Percentiles rank a stretch among this genome's conserved stretches.
Evolutionary conservation across 148 eudicot species (phyloP).

Genomic region (Beta vulgaris): DNA sequence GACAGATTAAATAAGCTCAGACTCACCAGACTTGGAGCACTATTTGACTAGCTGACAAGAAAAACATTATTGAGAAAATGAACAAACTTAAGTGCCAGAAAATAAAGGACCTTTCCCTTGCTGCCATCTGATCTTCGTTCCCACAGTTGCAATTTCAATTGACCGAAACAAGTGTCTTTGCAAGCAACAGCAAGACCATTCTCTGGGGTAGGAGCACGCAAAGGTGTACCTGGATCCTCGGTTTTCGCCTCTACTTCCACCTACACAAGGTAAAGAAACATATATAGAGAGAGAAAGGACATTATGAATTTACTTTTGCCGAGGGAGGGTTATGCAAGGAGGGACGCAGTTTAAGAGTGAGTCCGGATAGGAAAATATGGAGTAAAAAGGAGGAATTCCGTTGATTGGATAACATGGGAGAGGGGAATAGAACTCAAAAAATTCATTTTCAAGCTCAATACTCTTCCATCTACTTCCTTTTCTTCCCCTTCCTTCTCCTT

Average conservation of each 20-base stretch:
- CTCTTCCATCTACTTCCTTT: too few relatives aligned
- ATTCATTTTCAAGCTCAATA: too few relatives aligned
- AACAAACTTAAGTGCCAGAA: neutral
- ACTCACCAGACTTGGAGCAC: neutral
- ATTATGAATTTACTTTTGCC: too few relatives aligned
- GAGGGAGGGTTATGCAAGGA: neutral
- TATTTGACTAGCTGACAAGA: neutral
- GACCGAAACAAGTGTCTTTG: conserved; percentile 72
- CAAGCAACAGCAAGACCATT: conserved; percentile 85
- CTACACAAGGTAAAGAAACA: conserved; percentile 33
- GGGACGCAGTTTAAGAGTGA: neutral
- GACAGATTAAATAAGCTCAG: neutral
- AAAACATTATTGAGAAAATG: conserved; percentile 1
- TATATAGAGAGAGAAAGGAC: neutral
- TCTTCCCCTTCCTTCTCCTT: too few relatives aligned
- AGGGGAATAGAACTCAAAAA: too few relatives aligned
- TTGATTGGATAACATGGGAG: too few relatives aligned
- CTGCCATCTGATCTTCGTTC: conserved; percentile 61
- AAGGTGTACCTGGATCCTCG: conserved; percentile 68
- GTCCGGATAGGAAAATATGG: too few relatives aligned
- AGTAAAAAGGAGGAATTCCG: too few relatives aligned
- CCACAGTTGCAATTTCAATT: conserved; percentile 60
- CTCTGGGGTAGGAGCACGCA: conserved; percentile 86
- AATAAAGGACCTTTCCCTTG: conserved; percentile 62
- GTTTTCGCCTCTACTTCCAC: conserved; percentile 73